A percentile compares a stretch with the other conserved stretches of the same genome.
Evolutionary conservation across 371 early-diverging fungal genomes (phyloP).

Genomic region (Rhizopus stolonifer): DNA sequence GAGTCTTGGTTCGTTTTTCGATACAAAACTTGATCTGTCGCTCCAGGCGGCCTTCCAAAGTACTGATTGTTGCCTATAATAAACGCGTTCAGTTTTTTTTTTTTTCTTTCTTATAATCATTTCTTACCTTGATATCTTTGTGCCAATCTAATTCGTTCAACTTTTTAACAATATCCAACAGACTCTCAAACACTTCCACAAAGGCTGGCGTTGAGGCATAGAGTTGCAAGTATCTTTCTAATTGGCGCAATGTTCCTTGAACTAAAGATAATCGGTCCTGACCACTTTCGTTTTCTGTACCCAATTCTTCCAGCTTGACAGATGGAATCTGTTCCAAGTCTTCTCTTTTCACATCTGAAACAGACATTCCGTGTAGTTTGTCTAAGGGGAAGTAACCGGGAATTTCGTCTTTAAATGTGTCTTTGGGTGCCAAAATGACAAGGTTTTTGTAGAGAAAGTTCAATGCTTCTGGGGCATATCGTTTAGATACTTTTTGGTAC

Average conservation of each 20-base stretch:
- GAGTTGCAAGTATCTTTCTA: slow-evolving; percentile 53
- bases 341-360: slow-evolving; percentile 28
- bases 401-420: slow-evolving; percentile 30
- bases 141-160: slow-evolving; percentile 31
- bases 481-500: slow-evolving; percentile 74
- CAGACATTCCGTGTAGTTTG: slow-evolving; percentile 20
- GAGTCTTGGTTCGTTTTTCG: slow-evolving; percentile 60
- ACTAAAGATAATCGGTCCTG: slow-evolving; percentile 29
- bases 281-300: slow-evolving; percentile 19
- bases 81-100: neutral
- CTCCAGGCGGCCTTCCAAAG: slow-evolving; percentile 43
- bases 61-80: slow-evolving; percentile 25
- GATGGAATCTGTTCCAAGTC: slow-evolving; percentile 16
- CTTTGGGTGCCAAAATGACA: slow-evolving; percentile 52
- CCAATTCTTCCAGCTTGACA: slow-evolving; percentile 26
- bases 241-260: slow-evolving; percentile 44
- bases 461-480: slow-evolving; percentile 83
- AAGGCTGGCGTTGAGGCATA: slow-evolving; percentile 61
- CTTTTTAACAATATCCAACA: slow-evolving; percentile 37
- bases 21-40: slow-evolving; percentile 57
- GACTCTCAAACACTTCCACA: slow-evolving; percentile 59
- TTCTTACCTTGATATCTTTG: slow-evolving; percentile 31
- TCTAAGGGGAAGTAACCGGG: slow-evolving; percentile 52
- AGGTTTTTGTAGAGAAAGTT: slow-evolving; percentile 65
- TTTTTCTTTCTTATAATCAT: neutral